Base-by-base conservation (phyloP, 2,329 filamentous ascomycete species). In the Fusarium longipes region DNA sequence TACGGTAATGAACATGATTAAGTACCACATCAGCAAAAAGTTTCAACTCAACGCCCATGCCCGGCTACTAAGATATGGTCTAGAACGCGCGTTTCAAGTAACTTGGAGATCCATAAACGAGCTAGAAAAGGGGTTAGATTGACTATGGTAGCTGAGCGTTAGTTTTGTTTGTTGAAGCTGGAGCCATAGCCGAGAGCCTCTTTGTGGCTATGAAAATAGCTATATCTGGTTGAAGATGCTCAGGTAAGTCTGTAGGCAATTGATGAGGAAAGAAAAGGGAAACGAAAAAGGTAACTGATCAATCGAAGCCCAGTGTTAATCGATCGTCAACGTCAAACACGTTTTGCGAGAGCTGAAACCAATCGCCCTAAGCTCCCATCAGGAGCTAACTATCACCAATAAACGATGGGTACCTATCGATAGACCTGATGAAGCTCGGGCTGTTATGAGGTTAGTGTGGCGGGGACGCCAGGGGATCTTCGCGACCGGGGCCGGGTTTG, bases 381-480 rank as follows among this genome's bases (percentile, higher is more conserved):
- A 33, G 45, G 38, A 43, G 43, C 54, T 57, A 70, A 66, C 54
- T 57, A 70, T 69, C 59, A 22, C 40, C 53, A 45, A 44, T 44
- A 32, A 50, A 33, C 20, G 35, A 60, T 64, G n/a, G n/a, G n/a
- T n/a, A n/a, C n/a, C n/a, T n/a, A 57, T 67, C 59, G 18, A 67
- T 54, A 70, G 66, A 52, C 24, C 52, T 20, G 32, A 38, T 55
- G 62, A 47, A 69, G 66, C 65, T 67, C n/a, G n/a, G n/a, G n/a
- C 57, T 51, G 52, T 49, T 67, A 53, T 58, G 15, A 35, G 65
- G 40, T 40, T 58, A 68, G 65, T 39, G 42, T 20, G 48, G 59
- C 62, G 65, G 65, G 52, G 62, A 59, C 49, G 11, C 39, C 62
- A 70, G 66, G 66, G 66, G 66, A 69, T 68, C 55, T 68, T 51